A percentile compares a stretch with the other conserved stretches of the same genome.
These are phyloP conservation scores for Cenococcum geophilum DNA, from an alignment of 495 filamentous ascomycete genomes.

Conservation along the genomic window DNA sequence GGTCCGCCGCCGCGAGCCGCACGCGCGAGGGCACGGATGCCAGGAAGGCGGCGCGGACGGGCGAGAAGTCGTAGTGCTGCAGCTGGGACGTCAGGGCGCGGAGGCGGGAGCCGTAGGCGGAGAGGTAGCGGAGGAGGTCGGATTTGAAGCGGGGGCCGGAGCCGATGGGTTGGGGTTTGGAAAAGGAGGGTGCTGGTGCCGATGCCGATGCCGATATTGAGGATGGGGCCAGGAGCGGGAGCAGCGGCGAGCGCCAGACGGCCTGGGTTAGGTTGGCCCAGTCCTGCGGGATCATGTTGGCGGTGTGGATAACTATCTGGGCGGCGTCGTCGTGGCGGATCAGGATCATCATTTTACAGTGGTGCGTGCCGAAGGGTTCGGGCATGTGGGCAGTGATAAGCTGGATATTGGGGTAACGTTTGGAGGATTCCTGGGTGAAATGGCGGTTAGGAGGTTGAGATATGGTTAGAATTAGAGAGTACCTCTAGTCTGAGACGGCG, in stretches of 20 bases:
- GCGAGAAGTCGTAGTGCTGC: constrained; percentile 60
- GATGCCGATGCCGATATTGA: too few species aligned
- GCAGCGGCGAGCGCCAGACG: constrained; percentile 70
- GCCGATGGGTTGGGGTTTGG: constrained; percentile 39
- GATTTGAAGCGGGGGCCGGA: constrained; percentile 66
- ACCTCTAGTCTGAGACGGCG: constrained; percentile 59
- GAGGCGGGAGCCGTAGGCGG: constrained; percentile 53
- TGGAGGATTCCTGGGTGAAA: constrained; percentile 58
- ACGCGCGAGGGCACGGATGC: constrained; percentile 69
- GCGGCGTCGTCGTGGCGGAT: constrained; percentile 69
- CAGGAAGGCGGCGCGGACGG: constrained; percentile 65
- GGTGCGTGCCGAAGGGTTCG: constrained; percentile 82
- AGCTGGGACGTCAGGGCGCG: constrained; percentile 51
- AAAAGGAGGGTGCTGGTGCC: constrained; percentile 15
- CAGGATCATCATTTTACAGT: constrained; percentile 81
- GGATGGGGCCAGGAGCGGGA: constrained; percentile 45
- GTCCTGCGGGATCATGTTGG: constrained; percentile 80
- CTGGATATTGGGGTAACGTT: constrained; percentile 60
- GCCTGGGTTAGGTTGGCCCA: constrained; percentile 87
- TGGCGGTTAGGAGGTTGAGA: too few species aligned
- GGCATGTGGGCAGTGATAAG: constrained; percentile 75
- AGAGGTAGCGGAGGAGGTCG: constrained; percentile 69
- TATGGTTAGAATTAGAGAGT: too few species aligned
- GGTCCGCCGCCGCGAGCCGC: constrained; percentile 37
- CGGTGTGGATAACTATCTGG: constrained; percentile 80